phyloP scores from a whole-genome alignment of 1,284 basidiomycete genomes.

The Filobasidium uniguttulatum region DNA sequence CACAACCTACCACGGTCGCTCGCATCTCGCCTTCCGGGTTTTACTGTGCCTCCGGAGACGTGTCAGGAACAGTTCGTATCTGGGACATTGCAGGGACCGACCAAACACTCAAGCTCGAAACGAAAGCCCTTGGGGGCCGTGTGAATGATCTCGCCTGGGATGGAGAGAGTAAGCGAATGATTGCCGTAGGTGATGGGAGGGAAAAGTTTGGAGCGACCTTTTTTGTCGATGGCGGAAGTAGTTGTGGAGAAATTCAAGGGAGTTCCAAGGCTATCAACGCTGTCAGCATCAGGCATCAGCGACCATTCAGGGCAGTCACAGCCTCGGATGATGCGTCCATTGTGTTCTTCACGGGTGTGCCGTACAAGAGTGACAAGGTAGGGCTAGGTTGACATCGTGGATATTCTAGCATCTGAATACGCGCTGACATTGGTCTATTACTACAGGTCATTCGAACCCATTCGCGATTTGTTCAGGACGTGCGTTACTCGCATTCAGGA shows the following conservation, averaged over 20 bases:
- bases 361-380: conserved; percentile 80
- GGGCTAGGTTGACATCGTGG: conserved; percentile 3
- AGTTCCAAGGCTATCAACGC: conserved; percentile 87
- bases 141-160: conserved; percentile 96
- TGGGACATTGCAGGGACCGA: conserved; percentile 85
- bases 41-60: conserved; percentile 84
- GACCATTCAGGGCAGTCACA: conserved; percentile 83
- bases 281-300: conserved; percentile 73
- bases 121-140: conserved; percentile 64
- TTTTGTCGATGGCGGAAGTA: conserved; percentile 68
- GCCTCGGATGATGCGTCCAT: conserved; percentile 72
- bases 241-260: conserved; percentile 79
- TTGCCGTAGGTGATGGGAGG: conserved; percentile 88
- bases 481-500: conserved; percentile 68
- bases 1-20: conserved; percentile 73
- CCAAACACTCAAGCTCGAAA: conserved; percentile 69
- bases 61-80: conserved; percentile 61
- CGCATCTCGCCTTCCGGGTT: conserved; percentile 86
- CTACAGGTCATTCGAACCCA: conserved; percentile 69
- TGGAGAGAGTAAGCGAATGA: conserved; percentile 86
- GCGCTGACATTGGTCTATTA: neutral
- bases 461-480: conserved; percentile 86
- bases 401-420: neutral
- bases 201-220: conserved; percentile 82
- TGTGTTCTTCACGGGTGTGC: conserved; percentile 61